These are phyloP conservation scores for Abrus precatorius DNA, from an alignment of 306 rosid species.

Conservation along the genomic window DNA sequence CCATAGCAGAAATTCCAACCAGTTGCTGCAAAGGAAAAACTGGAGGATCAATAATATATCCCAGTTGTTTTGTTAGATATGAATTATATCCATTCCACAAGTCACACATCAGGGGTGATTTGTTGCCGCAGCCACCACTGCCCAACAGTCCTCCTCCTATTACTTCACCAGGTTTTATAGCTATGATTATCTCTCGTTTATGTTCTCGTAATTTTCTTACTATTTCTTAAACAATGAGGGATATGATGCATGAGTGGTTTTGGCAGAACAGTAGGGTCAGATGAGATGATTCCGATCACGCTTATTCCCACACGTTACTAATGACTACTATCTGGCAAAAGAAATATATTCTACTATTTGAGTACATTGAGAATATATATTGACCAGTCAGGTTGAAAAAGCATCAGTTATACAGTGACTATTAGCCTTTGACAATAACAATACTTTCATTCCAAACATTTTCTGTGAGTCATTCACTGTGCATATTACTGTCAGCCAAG, in stretches of 20 bases:
- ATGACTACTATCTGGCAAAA: neutral
- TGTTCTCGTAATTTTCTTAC: neutral
- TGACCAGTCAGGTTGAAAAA: constrained; percentile 10
- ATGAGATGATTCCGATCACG: neutral
- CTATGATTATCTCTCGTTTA: neutral
- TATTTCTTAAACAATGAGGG: neutral
- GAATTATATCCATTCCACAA: constrained; percentile 42
- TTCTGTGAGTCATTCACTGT: neutral
- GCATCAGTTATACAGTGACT: neutral
- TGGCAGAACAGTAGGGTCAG: neutral
- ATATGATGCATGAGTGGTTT: neutral
- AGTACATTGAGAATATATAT: neutral
- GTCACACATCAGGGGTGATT: neutral
- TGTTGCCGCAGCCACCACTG: neutral
- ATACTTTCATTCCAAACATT: neutral
- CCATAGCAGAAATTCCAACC: constrained; percentile 42
- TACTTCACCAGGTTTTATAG: constrained; percentile 43
- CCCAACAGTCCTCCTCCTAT: constrained; percentile 15
- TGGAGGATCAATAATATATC: constrained; percentile 39
- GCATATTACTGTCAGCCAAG: neutral
- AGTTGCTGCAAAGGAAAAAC: constrained; percentile 49
- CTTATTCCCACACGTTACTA: too few relatives aligned
- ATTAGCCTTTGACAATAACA: neutral
- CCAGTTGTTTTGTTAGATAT: constrained; percentile 42
- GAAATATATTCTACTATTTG: neutral